phyloP scores from a whole-genome alignment of 192 early-diverging fungal genomes.

The Backusella circina region DNA sequence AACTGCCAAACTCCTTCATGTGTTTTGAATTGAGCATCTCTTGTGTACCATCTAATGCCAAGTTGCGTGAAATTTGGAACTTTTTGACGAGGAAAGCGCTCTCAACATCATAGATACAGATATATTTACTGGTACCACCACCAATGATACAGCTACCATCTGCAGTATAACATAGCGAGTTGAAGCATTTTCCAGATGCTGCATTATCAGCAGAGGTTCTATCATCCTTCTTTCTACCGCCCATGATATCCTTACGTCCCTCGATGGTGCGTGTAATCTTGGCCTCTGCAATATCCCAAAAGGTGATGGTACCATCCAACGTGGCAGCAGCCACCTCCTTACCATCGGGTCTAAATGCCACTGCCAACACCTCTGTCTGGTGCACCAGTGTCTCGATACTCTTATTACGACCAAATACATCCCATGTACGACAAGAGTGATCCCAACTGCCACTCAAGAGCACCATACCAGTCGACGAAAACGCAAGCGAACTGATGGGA shows the following conservation, averaged over 20 bases:
- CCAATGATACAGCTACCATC: constrained; percentile 91
- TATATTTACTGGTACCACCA: constrained; percentile 93
- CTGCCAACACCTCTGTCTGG: constrained; percentile 77
- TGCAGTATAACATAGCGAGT: constrained; percentile 88
- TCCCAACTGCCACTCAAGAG: constrained; percentile 95
- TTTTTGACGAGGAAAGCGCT: constrained; percentile 74
- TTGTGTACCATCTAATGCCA: constrained; percentile 90
- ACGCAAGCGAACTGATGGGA: constrained; percentile 81
- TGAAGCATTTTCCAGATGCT: constrained; percentile 86
- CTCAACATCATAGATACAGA: constrained; percentile 91
- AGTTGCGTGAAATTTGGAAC: constrained; percentile 91
- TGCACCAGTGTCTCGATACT: constrained; percentile 77
- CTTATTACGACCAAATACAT: constrained; percentile 86
- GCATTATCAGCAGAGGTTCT: constrained; percentile 78
- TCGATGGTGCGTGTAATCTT: constrained; percentile 77
- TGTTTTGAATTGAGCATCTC: constrained; percentile 85
- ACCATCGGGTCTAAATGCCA: constrained; percentile 90
- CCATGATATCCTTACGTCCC: constrained; percentile 89
- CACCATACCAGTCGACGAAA: constrained; percentile 78
- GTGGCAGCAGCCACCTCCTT: constrained; percentile 84
- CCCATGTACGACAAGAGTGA: constrained; percentile 83
- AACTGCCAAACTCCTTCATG: constrained; percentile 93
- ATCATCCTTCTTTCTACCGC: constrained; percentile 81
- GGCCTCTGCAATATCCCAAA: constrained; percentile 88
- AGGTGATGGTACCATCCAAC: constrained; percentile 87